Conservation (phyloP, 2,329 filamentous ascomycete species). For the Metarhizium guizhouense region DNA sequence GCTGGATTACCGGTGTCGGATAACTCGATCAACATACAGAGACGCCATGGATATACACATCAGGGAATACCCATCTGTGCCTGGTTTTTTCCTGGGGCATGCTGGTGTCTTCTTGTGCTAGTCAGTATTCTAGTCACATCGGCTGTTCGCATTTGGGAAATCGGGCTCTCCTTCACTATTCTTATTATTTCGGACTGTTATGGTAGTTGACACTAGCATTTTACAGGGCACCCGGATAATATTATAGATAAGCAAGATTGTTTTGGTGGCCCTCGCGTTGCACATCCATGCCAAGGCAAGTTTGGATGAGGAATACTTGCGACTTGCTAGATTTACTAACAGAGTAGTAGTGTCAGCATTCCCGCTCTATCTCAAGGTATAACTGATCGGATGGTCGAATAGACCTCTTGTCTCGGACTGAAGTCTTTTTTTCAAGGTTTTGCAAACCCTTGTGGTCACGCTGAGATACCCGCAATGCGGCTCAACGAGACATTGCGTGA, state of each 20-base stretch:
- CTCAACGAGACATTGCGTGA: background rate
- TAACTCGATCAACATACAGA: background rate
- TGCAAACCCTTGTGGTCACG: background rate
- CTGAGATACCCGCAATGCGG: background rate
- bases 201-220: background rate
- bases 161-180: background rate
- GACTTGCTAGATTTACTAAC: too few relatives aligned
- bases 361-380: too few relatives aligned
- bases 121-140: background rate
- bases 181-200: background rate
- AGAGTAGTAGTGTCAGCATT: too few relatives aligned
- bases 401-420: too few relatives aligned
- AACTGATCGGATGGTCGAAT: too few relatives aligned
- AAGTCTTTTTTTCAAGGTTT: background rate
- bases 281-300: too few relatives aligned
- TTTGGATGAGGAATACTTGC: too few relatives aligned
- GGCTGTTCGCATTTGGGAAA: background rate
- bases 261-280: too few relatives aligned
- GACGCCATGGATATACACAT: too few relatives aligned
- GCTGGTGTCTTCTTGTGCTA: background rate
- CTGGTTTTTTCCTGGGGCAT: background rate
- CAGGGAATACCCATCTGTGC: background rate
- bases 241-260: too few relatives aligned
- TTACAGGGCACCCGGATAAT: background rate
- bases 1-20: background rate